Percentiles rank a stretch among this genome's conserved stretches.
phyloP scores from a whole-genome alignment of 2,329 filamentous ascomycete species.

The Trichoderma citrinoviride region DNA sequence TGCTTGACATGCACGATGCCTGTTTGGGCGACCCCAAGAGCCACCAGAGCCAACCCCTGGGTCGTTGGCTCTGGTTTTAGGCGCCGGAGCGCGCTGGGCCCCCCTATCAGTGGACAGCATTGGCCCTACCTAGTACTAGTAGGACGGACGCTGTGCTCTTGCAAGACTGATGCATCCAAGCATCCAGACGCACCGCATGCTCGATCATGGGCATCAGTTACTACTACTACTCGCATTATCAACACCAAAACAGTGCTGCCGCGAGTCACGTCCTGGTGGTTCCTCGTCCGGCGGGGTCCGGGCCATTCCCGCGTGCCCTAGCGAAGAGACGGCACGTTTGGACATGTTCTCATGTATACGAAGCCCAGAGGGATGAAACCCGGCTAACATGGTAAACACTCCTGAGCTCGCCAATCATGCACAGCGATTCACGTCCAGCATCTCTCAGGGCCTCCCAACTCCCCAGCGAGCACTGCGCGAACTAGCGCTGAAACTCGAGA shows the following conservation, averaged over 20 bases:
- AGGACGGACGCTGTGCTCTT: neutral
- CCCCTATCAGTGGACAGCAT: constrained; percentile 3
- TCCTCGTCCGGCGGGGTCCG: constrained; percentile 1
- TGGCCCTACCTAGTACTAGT: constrained; percentile 2
- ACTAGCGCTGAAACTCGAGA: neutral
- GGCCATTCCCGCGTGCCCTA: constrained; percentile 3
- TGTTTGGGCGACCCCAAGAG: constrained; percentile 15
- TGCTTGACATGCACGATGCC: constrained; percentile 18
- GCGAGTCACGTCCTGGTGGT: neutral
- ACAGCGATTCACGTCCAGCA: too few relatives aligned
- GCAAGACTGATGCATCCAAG: neutral
- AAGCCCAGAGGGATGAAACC: constrained; percentile 16
- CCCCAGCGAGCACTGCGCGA: neutral
- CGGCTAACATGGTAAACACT: constrained; percentile 7
- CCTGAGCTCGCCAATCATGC: constrained; percentile 11
- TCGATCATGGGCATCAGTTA: too few relatives aligned
- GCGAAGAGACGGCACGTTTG: constrained; percentile 6
- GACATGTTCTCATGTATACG: constrained; percentile 18
- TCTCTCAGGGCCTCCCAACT: neutral
- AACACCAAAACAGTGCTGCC: neutral
- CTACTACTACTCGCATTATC: too few relatives aligned
- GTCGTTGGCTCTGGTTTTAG: constrained; percentile 11
- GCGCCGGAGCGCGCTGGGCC: neutral
- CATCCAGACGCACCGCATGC: too few relatives aligned
- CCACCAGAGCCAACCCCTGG: constrained; percentile 16